Evolutionary conservation across 2,329 filamentous ascomycete species (phyloP).

Genomic region (Arthroderma uncinatum): DNA sequence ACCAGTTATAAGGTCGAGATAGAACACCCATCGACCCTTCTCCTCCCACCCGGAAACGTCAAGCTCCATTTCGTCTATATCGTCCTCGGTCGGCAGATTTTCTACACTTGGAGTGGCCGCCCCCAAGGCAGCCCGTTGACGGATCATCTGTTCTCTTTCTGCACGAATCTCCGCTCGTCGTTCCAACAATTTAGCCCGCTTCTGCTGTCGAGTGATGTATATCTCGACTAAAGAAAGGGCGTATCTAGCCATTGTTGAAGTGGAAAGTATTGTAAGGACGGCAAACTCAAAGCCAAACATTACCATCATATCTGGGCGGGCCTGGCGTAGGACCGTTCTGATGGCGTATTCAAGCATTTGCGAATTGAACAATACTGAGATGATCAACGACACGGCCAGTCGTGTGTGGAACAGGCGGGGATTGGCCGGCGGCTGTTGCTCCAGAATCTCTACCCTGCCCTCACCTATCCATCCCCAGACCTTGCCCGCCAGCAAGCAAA

Average conservation of each 20-base stretch:
- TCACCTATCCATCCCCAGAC: constrained; percentile 99
- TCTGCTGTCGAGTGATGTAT: constrained; percentile 63
- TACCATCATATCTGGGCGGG: constrained; percentile 97
- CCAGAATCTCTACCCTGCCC: constrained; percentile 81
- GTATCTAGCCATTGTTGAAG: constrained; percentile 70
- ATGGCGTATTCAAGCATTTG: constrained; percentile 73
- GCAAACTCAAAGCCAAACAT: constrained; percentile 99
- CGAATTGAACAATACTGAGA: constrained; percentile 70
- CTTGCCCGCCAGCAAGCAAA: constrained; percentile 80
- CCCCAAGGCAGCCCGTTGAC: constrained; percentile 28
- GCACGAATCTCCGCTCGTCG: constrained; percentile 55
- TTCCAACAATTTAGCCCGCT: constrained; percentile 54
- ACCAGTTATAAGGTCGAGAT: constrained; percentile 74
- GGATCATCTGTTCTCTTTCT: constrained; percentile 39
- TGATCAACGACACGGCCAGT: constrained; percentile 62
- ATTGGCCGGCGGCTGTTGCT: constrained; percentile 88
- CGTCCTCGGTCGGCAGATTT: constrained; percentile 53
- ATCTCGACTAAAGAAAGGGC: constrained; percentile 66
- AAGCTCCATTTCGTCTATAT: constrained; percentile 84
- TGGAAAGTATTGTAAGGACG: constrained; percentile 66
- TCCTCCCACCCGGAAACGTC: constrained; percentile 94
- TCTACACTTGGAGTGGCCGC: constrained; percentile 24
- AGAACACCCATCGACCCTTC: constrained; percentile 86
- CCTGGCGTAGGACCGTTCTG: constrained; percentile 70
- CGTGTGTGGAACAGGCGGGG: constrained; percentile 78